Evolutionary conservation across 768 basidiomycete species (phyloP), one percentile per base, ranked within the genome.

Genomic region (Phlebiopsis flavidoalba): DNA sequence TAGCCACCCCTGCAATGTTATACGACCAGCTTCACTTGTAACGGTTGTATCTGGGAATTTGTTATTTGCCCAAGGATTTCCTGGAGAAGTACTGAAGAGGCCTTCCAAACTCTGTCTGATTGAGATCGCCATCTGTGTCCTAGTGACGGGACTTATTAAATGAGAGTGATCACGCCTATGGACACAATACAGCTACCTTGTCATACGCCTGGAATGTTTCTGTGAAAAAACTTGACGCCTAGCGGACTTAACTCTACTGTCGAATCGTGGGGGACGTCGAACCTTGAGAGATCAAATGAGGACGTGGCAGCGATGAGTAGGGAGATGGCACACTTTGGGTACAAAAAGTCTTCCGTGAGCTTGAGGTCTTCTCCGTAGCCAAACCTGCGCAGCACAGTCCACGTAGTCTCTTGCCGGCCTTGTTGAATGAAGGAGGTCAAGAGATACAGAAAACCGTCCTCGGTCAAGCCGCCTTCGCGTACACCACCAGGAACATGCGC

Each of bases 351-450:
- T 71, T 98, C 96, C 24, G 88, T 89, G 63, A 99, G 76, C 66
- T 88, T 86, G 64, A 99, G 74, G 69, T 98, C 95, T 72, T 98
- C 96, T 14, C 89, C 96, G 69, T 99, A 99, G 4, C 96, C 96
- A 71, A 97, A 98, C 70, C 86, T 93, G 63, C 95, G 80, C 65
- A 99, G 80, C 6, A 96, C 94, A 8, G 93, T 95, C 96, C 96
- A 99, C 1, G 96, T 98, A 26, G 96, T 98, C 73, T 99, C 96
- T 63, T 96, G 80, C 52, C 96, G 83, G 21, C 96, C 96, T 46
- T 89, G 86, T 74, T 96, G 96, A 58, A 99, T 97, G 75, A 99
- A 99, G 65, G 87, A 91, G 3, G 96, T 98, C 72, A 98, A 94
- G 12, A 99, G 85, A 70, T 91, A 95, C 43, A 98, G 74, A 76